Percentiles rank a stretch among this genome's conserved stretches.
These are phyloP conservation scores for Thuja plicata DNA, from an alignment of 83 land plant genomes.

Conservation along the genomic window DNA sequence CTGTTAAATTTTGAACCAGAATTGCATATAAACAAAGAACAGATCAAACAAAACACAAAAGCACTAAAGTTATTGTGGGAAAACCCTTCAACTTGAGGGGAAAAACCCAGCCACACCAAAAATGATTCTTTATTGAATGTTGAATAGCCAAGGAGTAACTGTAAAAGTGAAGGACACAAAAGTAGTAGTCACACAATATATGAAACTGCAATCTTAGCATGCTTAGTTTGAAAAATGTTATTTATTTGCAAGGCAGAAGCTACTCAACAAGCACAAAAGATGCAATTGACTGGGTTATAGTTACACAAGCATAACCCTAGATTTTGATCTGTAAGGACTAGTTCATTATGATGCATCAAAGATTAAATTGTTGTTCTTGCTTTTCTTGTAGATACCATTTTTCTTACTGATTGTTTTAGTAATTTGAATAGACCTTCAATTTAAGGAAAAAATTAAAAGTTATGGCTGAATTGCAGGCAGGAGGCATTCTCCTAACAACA, in stretches of 20 bases:
- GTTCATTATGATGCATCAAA: neutral
- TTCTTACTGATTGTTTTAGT: neutral
- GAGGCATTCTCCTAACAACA: constrained; percentile 91
- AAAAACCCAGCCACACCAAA: too few species aligned
- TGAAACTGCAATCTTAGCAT: neutral
- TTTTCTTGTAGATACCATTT: neutral
- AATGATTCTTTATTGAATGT: too few species aligned
- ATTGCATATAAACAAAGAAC: too few species aligned
- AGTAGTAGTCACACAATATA: neutral
- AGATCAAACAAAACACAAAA: too few species aligned
- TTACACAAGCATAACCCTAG: neutral
- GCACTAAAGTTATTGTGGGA: too few species aligned
- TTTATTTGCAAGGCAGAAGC: neutral
- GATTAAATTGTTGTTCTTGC: neutral
- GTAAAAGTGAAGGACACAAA: neutral
- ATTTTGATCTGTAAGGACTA: neutral
- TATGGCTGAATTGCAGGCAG: constrained; percentile 36
- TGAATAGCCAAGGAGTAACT: too few species aligned
- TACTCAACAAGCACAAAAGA: neutral
- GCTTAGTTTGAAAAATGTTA: neutral
- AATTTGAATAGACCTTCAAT: neutral
- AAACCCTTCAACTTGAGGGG: too few species aligned
- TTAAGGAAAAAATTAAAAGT: neutral
- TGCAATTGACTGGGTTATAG: neutral
- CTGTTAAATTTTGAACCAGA: too few species aligned